Percentiles rank a stretch among this genome's conserved stretches.
phyloP scores from a whole-genome alignment of 225 moss, liverwort and hornwort genomes.

The Bryum argenteum region DNA sequence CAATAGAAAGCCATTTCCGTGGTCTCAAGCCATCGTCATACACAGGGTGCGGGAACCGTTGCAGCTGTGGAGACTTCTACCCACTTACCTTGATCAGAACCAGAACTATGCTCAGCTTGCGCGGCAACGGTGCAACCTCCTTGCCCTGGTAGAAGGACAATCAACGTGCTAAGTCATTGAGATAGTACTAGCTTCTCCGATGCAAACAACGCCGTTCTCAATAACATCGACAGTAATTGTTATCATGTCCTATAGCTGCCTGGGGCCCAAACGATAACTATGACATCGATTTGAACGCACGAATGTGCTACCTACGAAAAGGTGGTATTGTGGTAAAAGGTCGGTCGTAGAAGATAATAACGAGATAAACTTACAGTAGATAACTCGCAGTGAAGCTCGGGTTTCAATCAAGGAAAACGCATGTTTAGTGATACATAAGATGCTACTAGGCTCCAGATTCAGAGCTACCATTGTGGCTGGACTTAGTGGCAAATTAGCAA shows the following conservation, averaged over 20 bases:
- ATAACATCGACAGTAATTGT: background rate
- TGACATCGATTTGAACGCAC: background rate
- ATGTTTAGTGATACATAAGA: background rate
- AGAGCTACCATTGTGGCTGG: too few species aligned
- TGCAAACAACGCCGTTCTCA: background rate
- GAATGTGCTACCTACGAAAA: background rate
- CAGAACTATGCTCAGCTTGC: background rate
- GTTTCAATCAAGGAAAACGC: too few species aligned
- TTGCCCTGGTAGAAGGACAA: background rate
- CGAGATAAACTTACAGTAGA: too few species aligned
- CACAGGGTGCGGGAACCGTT: background rate
- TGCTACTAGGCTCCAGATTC: background rate
- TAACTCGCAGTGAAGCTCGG: too few species aligned
- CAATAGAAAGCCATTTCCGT: background rate
- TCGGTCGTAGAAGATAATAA: background rate
- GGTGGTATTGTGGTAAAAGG: too few species aligned
- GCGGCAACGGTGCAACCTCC: constrained; percentile 3
- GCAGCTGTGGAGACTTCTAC: background rate
- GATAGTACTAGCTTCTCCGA: background rate
- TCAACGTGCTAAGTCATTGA: background rate
- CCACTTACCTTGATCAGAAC: background rate
- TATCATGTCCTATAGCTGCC: background rate
- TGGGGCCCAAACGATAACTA: background rate
- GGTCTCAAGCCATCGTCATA: constrained; percentile 21
- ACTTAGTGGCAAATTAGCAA: background rate